Evolutionary conservation across 2,329 filamentous ascomycete genomes (phyloP).

Genomic region (Pestalotiopsis sp.): DNA sequence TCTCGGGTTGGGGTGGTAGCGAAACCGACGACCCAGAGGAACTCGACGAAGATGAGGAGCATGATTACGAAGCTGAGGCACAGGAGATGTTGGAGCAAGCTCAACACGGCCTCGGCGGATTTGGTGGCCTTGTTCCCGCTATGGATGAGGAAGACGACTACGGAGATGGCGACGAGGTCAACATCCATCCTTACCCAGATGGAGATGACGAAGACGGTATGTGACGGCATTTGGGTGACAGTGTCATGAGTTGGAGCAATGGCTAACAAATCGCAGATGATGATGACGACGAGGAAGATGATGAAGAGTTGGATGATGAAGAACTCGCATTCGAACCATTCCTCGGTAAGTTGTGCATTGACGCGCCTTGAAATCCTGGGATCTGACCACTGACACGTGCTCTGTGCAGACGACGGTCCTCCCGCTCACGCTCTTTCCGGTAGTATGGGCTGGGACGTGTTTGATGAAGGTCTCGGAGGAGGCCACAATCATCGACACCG

Average conservation of each 20-base stretch:
- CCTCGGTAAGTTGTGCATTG: slow-evolving; percentile 45
- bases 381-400: neutral
- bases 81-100: slow-evolving; percentile 55
- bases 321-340: slow-evolving; percentile 63
- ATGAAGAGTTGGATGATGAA: slow-evolving; percentile 69
- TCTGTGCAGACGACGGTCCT: slow-evolving; percentile 40
- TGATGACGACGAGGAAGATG: slow-evolving; percentile 58
- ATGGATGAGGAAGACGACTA: slow-evolving; percentile 56
- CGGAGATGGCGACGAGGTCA: slow-evolving; percentile 52
- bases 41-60: slow-evolving; percentile 50
- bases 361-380: neutral
- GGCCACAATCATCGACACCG: slow-evolving; percentile 51
- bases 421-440: slow-evolving; percentile 41
- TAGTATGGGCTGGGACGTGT: slow-evolving; percentile 58
- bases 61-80: slow-evolving; percentile 53
- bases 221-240: slow-evolving; percentile 26
- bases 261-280: slow-evolving; percentile 21
- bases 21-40: slow-evolving; percentile 58
- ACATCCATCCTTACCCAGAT: slow-evolving; percentile 53
- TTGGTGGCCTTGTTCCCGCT: slow-evolving; percentile 57
- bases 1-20: slow-evolving; percentile 59
- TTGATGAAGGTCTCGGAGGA: slow-evolving; percentile 45
- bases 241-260: slow-evolving; percentile 25
- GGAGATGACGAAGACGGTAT: slow-evolving; percentile 60
- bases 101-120: slow-evolving; percentile 36